Evolutionary conservation across 441 rosid species (phyloP), one percentile per base, ranked within the genome.

Genomic region (Pelargonium citronellum): DNA sequence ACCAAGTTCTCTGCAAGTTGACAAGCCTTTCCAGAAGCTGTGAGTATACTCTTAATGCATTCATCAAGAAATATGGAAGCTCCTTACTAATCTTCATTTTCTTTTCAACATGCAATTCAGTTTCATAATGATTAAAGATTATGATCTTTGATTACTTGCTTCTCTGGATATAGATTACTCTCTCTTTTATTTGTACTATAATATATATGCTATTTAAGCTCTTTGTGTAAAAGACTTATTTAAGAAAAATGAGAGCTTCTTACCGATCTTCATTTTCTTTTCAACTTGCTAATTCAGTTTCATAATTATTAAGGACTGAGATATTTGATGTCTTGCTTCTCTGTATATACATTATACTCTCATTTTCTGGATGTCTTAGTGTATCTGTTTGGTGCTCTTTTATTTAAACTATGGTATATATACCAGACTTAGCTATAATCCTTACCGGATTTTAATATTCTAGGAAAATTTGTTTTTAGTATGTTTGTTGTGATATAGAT

Each of bases 1-100:
- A 57, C 76, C 84, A 67, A 83, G 75, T 73, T 67, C 71, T 17
- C 69, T 72, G 24, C 89, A 73, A 66, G 66, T 89, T 75, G 96
- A 92, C 80, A 86, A 82, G 84, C 97, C 87, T 70, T 87, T 92
- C 66, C 87, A 88, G 74, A 91, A 85, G 83, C 79, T 88, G 97
- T 92, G 81, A 88, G 99, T 86, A 68, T 51, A 58, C 34, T 68
- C 66, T 70, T 74, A 24, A 9, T 57, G 27, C 63, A 19, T 57
- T 57, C 9, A 16, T 10, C 63, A 57, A 57, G 20, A 57, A 57
- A 5, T 55, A 15, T 46, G 12, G 62, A 57, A 57, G 62, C 24
- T 57, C 16, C 62, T 19, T 53, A 53, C 17, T 53, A 1, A 16
- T 17, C 58, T 15, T 53, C 20, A 15, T 15, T 15, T 5, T 15